Base-by-base conservation (phyloP, 257 asterid species). In the Vinca minor region DNA sequence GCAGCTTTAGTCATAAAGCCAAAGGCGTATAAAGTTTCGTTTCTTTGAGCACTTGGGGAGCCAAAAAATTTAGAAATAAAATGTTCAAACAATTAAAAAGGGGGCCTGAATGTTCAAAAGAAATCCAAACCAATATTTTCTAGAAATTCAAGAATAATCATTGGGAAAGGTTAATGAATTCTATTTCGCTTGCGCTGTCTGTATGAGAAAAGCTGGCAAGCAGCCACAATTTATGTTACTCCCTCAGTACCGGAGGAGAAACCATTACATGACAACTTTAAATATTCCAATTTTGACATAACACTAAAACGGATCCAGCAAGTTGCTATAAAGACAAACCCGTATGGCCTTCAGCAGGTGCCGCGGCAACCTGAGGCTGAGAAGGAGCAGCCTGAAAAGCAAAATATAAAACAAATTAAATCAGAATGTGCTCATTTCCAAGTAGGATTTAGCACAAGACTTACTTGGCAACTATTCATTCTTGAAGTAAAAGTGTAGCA, bases 341-440 rank as follows among this genome's bases (percentile, higher is more conserved):
- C 58, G 62, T 50, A 64, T 53, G 71, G 75, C 68, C 74, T 8
- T 69, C 75, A 23, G 57, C 74, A 65, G n/a, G 44, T 25, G 70
- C 61, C 9, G 67, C 75, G 68, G 67, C 71, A 72, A 62, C 78
- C 56, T 60, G 69, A 48, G 76, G 61, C 72, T 80, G n/a, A n/a
- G n/a, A n/a, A n/a, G n/a, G n/a, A 66, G 71, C 75, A 50, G 82
- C 87, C 96, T 89, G 75, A 62, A 17, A 42, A 28, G 52, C 47
- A 18, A 21, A 56, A 36, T 44, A 18, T 14, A 77, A 67, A 45
- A 62, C 2, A 7, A 49, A 55, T 31, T 17, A 55, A n/a, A n/a
- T n/a, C n/a, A 55, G 39, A 32, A 55, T 1, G 3, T 31, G 39
- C 23, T 28, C 5, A 29, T 15, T 55, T 1, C 20, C 28, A 11